A percentile compares a stretch with the other conserved stretches of the same genome.
Evolutionary conservation across 371 early-diverging fungal species (phyloP).

Genomic region (Blastocladiella emersonii): DNA sequence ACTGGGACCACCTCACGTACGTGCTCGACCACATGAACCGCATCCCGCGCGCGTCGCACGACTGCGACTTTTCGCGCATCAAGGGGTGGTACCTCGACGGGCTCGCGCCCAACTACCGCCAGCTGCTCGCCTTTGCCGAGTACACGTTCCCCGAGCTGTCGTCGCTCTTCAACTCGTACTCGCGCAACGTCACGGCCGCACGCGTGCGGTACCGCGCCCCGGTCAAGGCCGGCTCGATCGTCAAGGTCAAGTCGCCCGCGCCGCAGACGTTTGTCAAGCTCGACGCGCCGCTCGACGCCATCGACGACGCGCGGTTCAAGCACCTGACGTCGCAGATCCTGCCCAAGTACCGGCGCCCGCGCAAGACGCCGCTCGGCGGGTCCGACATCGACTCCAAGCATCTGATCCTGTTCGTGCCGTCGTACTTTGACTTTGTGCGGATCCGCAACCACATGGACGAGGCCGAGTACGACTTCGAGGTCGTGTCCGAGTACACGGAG

Average conservation of each 20-base stretch:
- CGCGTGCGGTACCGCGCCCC: slow-evolving; percentile 30
- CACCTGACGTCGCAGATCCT: slow-evolving; percentile 62
- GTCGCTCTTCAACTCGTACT: slow-evolving; percentile 56
- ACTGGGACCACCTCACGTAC: slow-evolving; percentile 89
- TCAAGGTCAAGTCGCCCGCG: slow-evolving; percentile 59
- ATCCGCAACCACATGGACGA: slow-evolving; percentile 73
- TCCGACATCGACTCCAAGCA: slow-evolving; percentile 17
- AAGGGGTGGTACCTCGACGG: slow-evolving; percentile 75
- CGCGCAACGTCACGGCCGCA: slow-evolving; percentile 62
- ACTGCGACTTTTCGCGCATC: slow-evolving; percentile 87
- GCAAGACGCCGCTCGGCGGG: not conserved
- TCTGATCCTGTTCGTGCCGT: slow-evolving; percentile 78
- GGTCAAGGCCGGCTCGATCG: slow-evolving; percentile 45
- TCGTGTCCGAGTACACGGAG: slow-evolving; percentile 49
- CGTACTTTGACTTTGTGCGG: slow-evolving; percentile 91
- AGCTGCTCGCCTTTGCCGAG: slow-evolving; percentile 66
- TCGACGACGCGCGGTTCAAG: slow-evolving; percentile 69
- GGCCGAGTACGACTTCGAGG: slow-evolving; percentile 51
- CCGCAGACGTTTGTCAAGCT: slow-evolving; percentile 39
- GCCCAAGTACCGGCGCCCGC: slow-evolving; percentile 16
- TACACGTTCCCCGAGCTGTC: slow-evolving; percentile 79
- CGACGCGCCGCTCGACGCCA: slow-evolving; percentile 31
- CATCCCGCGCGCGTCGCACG: slow-evolving; percentile 74
- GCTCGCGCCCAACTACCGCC: slow-evolving; percentile 66
- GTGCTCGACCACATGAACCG: slow-evolving; percentile 66